Conservation (phyloP, 1,284 basidiomycete species). For the Phlebopus sp. region DNA sequence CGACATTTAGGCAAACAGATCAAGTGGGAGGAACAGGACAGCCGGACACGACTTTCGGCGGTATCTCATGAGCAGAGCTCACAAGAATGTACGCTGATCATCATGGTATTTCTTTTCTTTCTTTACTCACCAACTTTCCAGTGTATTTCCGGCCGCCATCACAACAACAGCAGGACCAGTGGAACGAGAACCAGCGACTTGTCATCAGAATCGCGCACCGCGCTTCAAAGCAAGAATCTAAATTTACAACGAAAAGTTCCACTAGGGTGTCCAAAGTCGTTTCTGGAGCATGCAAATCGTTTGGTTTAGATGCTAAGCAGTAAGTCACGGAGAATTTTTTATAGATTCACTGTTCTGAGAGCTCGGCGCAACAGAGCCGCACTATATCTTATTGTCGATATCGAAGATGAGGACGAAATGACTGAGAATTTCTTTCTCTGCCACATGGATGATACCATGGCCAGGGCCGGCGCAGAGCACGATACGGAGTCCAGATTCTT, state of each 20-base stretch:
- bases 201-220: constrained; percentile 35
- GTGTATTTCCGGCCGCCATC: constrained; percentile 5
- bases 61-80: background rate
- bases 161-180: constrained; percentile 3
- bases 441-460: constrained; percentile 28
- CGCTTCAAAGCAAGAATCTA: constrained; percentile 32
- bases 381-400: constrained; percentile 24
- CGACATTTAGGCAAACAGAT: constrained; percentile 12
- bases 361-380: constrained; percentile 17
- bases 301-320: constrained; percentile 34
- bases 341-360: background rate
- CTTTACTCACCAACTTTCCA: background rate
- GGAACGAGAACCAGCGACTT: constrained; percentile 15
- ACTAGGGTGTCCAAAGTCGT: constrained; percentile 44
- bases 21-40: constrained; percentile 18
- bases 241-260: constrained; percentile 44
- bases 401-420: constrained; percentile 22
- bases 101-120: background rate
- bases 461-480: constrained; percentile 28
- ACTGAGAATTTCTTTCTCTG: constrained; percentile 27
- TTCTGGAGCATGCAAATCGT: constrained; percentile 41
- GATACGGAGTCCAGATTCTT: constrained; percentile 22
- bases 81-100: constrained; percentile 12
- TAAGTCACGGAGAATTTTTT: constrained; percentile 16
- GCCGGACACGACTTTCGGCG: background rate